Evolutionary conservation across 495 filamentous ascomycete genomes (phyloP).

Genomic region (Monascus purpureus): DNA sequence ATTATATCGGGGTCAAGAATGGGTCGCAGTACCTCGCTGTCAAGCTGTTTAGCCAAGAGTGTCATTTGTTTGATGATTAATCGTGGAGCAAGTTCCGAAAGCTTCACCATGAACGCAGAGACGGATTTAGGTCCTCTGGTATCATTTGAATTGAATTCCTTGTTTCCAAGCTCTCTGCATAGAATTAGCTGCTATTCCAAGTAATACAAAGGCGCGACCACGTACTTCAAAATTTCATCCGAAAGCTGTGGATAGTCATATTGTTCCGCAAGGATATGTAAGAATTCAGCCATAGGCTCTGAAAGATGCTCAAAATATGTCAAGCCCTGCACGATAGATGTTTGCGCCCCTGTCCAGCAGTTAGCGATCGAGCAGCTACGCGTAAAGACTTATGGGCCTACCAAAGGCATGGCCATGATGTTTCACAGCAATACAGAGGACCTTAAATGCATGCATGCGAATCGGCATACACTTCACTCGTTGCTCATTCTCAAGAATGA

Average conservation of each 20-base stretch:
- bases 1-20: background rate
- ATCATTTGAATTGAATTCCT: slow-evolving; percentile 95
- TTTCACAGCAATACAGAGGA: slow-evolving; percentile 91
- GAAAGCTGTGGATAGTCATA: slow-evolving; percentile 95
- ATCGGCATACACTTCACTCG: slow-evolving; percentile 82
- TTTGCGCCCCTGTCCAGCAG: slow-evolving; percentile 66
- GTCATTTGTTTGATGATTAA: slow-evolving; percentile 97
- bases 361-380: slow-evolving; percentile 6
- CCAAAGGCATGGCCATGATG: slow-evolving; percentile 96
- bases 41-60: slow-evolving; percentile 78
- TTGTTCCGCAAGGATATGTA: slow-evolving; percentile 90
- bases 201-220: background rate
- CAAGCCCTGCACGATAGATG: slow-evolving; percentile 90
- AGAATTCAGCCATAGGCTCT: slow-evolving; percentile 96
- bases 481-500: slow-evolving; percentile 87
- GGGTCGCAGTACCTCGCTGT: slow-evolving; percentile 61
- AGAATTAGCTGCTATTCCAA: slow-evolving; percentile 10
- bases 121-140: slow-evolving; percentile 91
- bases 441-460: slow-evolving; percentile 94
- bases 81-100: slow-evolving; percentile 90
- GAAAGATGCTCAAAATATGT: slow-evolving; percentile 97
- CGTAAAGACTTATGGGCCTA: slow-evolving; percentile 22
- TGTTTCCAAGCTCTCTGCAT: slow-evolving; percentile 75
- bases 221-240: slow-evolving; percentile 69
- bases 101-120: slow-evolving; percentile 85